Percentiles rank a stretch among this genome's conserved stretches.
Evolutionary conservation across 768 basidiomycete species (phyloP).

Genomic region (Pisolithus marmoratus): DNA sequence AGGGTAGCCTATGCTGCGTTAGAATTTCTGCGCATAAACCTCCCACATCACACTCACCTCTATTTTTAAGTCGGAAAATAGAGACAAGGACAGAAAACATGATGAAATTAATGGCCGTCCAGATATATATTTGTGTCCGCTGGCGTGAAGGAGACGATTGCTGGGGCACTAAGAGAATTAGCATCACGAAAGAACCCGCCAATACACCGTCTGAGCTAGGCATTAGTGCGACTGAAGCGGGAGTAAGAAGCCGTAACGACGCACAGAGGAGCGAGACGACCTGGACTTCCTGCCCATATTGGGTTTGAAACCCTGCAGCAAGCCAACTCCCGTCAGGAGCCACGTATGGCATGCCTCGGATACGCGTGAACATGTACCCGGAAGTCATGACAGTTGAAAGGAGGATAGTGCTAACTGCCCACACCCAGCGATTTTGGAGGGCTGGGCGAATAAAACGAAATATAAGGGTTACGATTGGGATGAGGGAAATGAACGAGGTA

Average conservation of each 20-base stretch:
- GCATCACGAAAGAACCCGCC: slow-evolving; percentile 70
- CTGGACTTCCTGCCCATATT: slow-evolving; percentile 90
- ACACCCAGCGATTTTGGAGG: slow-evolving; percentile 68
- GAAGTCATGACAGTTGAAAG: slow-evolving; percentile 80
- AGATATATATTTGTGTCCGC: slow-evolving; percentile 82
- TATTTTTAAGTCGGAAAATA: slow-evolving; percentile 87
- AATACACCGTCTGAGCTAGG: slow-evolving; percentile 70
- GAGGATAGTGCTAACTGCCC: slow-evolving; percentile 60
- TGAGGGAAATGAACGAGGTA: slow-evolving; percentile 39
- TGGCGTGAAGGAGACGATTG: slow-evolving; percentile 70
- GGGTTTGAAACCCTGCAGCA: slow-evolving; percentile 81
- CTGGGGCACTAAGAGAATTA: slow-evolving; percentile 76
- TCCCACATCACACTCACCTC: slow-evolving; percentile 43
- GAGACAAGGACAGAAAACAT: slow-evolving; percentile 84
- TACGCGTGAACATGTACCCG: slow-evolving; percentile 96
- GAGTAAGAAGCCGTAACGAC: slow-evolving; percentile 26
- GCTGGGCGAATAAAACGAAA: slow-evolving; percentile 61
- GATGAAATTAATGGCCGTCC: slow-evolving; percentile 75
- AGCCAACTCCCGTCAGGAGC: slow-evolving; percentile 72
- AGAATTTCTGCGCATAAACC: slow-evolving; percentile 1
- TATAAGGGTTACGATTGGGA: slow-evolving; percentile 43
- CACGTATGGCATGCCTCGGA: slow-evolving; percentile 70
- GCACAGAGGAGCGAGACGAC: slow-evolving; percentile 81
- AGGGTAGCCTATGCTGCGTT: slow-evolving; percentile 54
- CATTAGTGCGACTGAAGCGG: slow-evolving; percentile 5